Conservation (phyloP, 768 basidiomycete species). For the Coprinopsis cinerea region DNA sequence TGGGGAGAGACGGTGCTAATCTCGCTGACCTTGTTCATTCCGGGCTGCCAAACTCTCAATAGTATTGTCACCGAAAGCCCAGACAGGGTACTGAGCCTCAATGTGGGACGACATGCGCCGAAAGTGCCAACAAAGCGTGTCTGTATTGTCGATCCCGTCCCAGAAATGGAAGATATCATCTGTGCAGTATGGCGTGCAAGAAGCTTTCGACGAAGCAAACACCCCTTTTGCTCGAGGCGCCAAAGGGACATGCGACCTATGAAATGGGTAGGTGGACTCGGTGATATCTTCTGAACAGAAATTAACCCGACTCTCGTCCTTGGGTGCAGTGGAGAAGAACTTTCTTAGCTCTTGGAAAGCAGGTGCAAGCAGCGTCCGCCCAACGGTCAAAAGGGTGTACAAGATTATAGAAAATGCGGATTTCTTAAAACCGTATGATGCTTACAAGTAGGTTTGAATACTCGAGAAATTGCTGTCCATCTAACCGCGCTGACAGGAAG, state of each 20-base stretch:
- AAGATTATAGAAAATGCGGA: slow-evolving; percentile 24
- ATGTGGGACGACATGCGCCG: no score
- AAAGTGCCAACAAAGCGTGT: no score
- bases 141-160: no score
- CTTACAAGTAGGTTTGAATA: not conserved
- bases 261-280: slow-evolving; percentile 14
- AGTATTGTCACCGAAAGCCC: no score
- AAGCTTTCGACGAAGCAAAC: no score
- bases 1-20: no score
- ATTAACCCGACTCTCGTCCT: not conserved
- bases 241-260: slow-evolving; percentile 19
- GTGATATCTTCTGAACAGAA: not conserved
- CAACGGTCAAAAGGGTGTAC: slow-evolving; percentile 22
- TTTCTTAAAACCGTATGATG: slow-evolving; percentile 13
- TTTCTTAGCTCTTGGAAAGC: slow-evolving; percentile 24
- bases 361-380: slow-evolving; percentile 10
- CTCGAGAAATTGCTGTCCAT: not conserved
- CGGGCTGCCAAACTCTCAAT: not conserved
- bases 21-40: no score
- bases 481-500: slow-evolving; percentile 7
- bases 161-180: no score
- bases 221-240: slow-evolving; percentile 23
- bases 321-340: slow-evolving; percentile 19
- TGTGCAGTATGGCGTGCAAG: no score
- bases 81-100: no score